Evolutionary conservation across 2,329 filamentous ascomycete species (phyloP).

Genomic region (Arachnomyces sp.): DNA sequence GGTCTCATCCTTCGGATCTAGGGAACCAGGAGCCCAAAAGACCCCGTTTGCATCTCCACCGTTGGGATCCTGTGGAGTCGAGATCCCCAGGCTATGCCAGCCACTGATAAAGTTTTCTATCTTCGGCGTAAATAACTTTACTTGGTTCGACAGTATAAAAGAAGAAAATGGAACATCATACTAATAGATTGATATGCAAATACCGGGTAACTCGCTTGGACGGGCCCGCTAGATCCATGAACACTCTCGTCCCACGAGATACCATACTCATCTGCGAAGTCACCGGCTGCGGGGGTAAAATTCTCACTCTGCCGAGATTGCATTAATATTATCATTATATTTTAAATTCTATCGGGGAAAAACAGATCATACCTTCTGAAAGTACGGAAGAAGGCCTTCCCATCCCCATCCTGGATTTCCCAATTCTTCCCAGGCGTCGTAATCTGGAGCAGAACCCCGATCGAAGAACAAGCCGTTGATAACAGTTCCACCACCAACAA

Average conservation of each 20-base stretch:
- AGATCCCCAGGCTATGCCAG: too few species aligned
- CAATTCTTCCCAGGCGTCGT: constrained; percentile 28
- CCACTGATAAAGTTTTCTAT: too few species aligned
- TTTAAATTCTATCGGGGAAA: background rate
- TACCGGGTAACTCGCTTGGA: too few species aligned
- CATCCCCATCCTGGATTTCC: constrained; percentile 19
- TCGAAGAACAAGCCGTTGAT: constrained; percentile 25
- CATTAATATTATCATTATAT: background rate
- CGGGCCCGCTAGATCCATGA: too few species aligned
- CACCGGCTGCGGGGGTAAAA: background rate
- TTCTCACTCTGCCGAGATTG: background rate
- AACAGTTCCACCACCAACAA: constrained; percentile 34
- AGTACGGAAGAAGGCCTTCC: constrained; percentile 2
- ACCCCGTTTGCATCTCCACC: background rate
- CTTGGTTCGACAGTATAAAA: too few species aligned
- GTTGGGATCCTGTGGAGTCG: too few species aligned
- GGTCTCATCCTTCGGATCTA: background rate
- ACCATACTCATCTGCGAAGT: constrained; percentile 1
- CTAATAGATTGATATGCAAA: too few species aligned
- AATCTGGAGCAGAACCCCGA: constrained; percentile 25
- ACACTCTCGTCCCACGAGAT: constrained; percentile 1
- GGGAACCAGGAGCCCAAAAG: constrained; percentile 1
- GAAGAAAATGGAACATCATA: too few species aligned
- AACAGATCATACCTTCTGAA: background rate
- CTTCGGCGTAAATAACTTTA: too few species aligned